Base-by-base conservation (phyloP, 805 yeast genomes). In the Ogataea pilisensis region DNA sequence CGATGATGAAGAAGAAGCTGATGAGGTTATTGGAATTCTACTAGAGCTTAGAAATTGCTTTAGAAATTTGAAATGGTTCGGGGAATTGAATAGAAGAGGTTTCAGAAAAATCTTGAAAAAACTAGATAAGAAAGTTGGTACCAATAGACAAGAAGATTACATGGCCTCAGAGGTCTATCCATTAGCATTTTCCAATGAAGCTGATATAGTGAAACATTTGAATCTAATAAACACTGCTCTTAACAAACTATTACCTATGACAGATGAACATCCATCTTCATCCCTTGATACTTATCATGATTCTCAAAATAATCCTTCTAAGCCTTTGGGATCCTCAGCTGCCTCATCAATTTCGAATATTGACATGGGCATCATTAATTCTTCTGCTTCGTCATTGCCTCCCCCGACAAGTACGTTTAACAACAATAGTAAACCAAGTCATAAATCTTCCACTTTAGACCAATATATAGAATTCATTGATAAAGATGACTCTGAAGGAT, bases 11-110 rank as follows among this genome's bases (percentile, higher is more conserved):
- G 77, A 74, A 42, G 88, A 82, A 42, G 69, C 70, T 2, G 82
- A 78, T 37, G 90, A 84, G 50, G 66, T 83, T 27, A 63, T 78
- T 24, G 78, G 76, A 18, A 81, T 88, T 16, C 65, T 90, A 29
- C 68, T 88, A 18, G 96, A 89, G 60, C 68, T 88, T 39, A 73
- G 95, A 35, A 72, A 83, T 14, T 78, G 79, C 44, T 77, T 85
- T 46, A 72, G 96, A 42, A 89, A 89, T 61, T 69, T 90, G 57
- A 89, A 86, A 60, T 91, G 97, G 96, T 90, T 77, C 60, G 95
- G 95, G 19, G 97, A 91, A 57, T 76, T 90, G 53, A 90, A 90
- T 68, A 86, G 84, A 57, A 79, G 95, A 45, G 98, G 96, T 0
- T 85, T 89, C 52, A 75, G 80, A 39, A 90, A 90, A 66, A 91